A percentile compares a stretch with the other conserved stretches of the same genome.
These are phyloP conservation scores for Hypoxylon sp. DNA, from an alignment of 2,329 filamentous ascomycete species.

Conservation along the genomic window DNA sequence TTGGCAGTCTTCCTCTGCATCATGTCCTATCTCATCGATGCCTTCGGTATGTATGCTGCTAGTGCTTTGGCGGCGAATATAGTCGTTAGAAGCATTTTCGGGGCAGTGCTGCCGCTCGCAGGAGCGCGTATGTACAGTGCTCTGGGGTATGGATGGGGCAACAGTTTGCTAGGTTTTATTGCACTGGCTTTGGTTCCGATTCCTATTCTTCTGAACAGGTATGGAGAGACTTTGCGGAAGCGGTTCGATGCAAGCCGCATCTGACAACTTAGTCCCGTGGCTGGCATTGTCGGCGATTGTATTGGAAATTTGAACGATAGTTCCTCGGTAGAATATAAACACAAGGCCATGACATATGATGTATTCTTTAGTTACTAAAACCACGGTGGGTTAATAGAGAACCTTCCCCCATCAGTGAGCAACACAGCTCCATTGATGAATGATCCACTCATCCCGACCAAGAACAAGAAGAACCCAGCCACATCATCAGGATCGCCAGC, in stretches of 20 bases:
- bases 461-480: conserved; percentile 16
- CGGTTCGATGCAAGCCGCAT: no score
- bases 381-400: conserved; percentile 13
- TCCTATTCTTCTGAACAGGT: no score
- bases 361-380: conserved; percentile 16
- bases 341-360: conserved; percentile 1
- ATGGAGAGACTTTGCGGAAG: no score
- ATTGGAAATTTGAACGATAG: conserved; percentile 1
- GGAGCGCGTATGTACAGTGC: conserved; percentile 43
- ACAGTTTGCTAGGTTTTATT: conserved; percentile 53
- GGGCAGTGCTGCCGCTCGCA: conserved; percentile 62
- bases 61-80: conserved; percentile 12
- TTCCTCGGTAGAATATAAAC: neutral
- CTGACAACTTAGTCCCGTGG: no score
- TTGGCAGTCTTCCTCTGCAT: conserved; percentile 5
- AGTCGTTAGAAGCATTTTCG: conserved; percentile 68
- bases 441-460: conserved; percentile 12
- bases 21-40: conserved; percentile 13
- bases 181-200: neutral
- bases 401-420: conserved; percentile 14
- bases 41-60: conserved; percentile 8
- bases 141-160: conserved; percentile 55
- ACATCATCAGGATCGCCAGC: conserved; percentile 14
- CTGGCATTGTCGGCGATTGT: no score
- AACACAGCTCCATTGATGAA: conserved; percentile 14